Conservation (phyloP, 2,329 filamentous ascomycete species). For the Incumbomyces delicatus region DNA sequence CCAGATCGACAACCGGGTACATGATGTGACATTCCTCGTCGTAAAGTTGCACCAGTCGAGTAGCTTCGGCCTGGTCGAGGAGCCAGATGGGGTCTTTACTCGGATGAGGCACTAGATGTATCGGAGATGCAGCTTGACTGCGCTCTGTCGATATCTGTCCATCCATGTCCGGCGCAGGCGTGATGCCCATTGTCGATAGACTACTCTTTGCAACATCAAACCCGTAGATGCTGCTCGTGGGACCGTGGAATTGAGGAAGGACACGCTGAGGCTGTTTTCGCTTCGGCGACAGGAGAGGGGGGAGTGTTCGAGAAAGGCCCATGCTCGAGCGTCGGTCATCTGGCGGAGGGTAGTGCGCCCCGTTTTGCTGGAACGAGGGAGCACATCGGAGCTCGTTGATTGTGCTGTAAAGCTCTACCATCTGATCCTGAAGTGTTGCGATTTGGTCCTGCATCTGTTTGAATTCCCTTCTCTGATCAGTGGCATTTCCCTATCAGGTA, state of each 20-base stretch:
- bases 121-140: constrained; percentile 40
- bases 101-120: constrained; percentile 29
- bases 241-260: constrained; percentile 65
- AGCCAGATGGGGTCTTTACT: constrained; percentile 70
- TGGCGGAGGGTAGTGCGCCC: constrained; percentile 15
- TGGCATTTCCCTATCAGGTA: background rate
- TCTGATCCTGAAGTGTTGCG: constrained; percentile 67
- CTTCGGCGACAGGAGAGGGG: constrained; percentile 20
- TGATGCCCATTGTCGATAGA: constrained; percentile 81
- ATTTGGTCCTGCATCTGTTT: constrained; percentile 70
- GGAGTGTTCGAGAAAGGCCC: constrained; percentile 16
- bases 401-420: constrained; percentile 64
- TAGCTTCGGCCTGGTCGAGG: constrained; percentile 66
- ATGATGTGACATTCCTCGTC: constrained; percentile 87
- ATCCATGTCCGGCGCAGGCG: constrained; percentile 53
- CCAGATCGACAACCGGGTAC: constrained; percentile 77
- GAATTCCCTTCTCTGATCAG: constrained; percentile 52
- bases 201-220: constrained; percentile 80
- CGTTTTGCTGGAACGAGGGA: constrained; percentile 23
- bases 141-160: constrained; percentile 42
- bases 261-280: constrained; percentile 41
- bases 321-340: constrained; percentile 24
- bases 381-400: constrained; percentile 55
- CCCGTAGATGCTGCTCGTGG: constrained; percentile 76
- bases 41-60: constrained; percentile 67